Conservation (phyloP, 805 yeast species). For the Lipomyces japonicus region DNA sequence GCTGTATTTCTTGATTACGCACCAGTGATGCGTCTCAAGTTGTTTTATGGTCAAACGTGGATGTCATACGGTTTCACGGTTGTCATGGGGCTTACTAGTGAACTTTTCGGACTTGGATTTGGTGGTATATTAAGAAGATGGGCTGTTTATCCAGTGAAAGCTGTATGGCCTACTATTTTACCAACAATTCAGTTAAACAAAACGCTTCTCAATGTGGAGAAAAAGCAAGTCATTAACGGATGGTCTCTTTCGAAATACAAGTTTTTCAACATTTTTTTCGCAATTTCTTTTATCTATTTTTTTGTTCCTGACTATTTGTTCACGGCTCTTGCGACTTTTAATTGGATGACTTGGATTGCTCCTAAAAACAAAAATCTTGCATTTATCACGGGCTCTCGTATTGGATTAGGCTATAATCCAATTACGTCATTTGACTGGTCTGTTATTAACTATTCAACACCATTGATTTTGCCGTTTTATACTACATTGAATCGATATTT, state of each 20-base stretch:
- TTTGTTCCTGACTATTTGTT: slow-evolving; percentile 68
- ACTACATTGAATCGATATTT: slow-evolving; percentile 36
- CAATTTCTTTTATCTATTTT: slow-evolving; percentile 51
- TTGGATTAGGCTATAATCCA: slow-evolving; percentile 49
- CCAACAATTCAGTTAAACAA: slow-evolving; percentile 46
- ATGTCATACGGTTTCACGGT: slow-evolving; percentile 50
- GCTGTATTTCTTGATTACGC: background rate
- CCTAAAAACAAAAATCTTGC: slow-evolving; percentile 48
- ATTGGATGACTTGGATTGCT: slow-evolving; percentile 46
- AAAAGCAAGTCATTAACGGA: slow-evolving; percentile 50
- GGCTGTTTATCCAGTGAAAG: slow-evolving; percentile 53
- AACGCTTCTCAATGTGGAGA: slow-evolving; percentile 36
- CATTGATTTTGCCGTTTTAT: slow-evolving; percentile 46
- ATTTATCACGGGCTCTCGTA: slow-evolving; percentile 53
- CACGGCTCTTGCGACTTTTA: slow-evolving; percentile 57
- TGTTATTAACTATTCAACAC: slow-evolving; percentile 33
- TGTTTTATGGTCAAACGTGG: slow-evolving; percentile 38
- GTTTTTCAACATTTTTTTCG: slow-evolving; percentile 47
- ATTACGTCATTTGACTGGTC: slow-evolving; percentile 44
- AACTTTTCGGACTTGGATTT: slow-evolving; percentile 61
- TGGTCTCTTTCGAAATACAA: slow-evolving; percentile 54
- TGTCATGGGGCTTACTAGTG: slow-evolving; percentile 51
- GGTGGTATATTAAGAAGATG: slow-evolving; percentile 62
- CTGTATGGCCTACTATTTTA: slow-evolving; percentile 53
- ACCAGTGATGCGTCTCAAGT: slow-evolving; percentile 4